Evolutionary conservation across 2,329 filamentous ascomycete species (phyloP).

Genomic region (Hymenotorrendiella dingleyae): DNA sequence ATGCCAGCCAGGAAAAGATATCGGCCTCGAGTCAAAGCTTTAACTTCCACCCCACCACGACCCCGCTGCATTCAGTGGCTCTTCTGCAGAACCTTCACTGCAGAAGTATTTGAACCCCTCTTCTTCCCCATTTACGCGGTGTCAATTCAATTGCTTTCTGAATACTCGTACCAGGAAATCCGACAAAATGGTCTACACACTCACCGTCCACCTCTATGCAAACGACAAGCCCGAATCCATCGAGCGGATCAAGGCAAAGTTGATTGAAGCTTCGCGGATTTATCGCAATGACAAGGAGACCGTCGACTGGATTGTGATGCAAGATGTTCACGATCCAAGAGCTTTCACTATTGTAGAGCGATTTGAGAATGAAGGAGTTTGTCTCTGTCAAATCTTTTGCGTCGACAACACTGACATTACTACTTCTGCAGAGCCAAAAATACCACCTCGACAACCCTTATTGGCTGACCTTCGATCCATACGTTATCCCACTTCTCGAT

Average conservation of each 20-base stretch:
- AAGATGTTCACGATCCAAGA: slow-evolving; percentile 60
- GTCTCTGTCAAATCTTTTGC: neutral
- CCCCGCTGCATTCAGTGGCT: neutral
- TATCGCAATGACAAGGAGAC: slow-evolving; percentile 70
- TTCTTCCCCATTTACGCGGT: neutral
- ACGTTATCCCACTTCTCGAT: slow-evolving; percentile 63
- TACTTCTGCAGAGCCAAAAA: slow-evolving; percentile 43
- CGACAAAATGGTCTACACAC: slow-evolving; percentile 59
- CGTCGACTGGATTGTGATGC: slow-evolving; percentile 69
- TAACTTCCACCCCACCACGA: neutral
- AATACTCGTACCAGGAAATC: too few species aligned
- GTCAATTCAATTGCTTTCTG: neutral
- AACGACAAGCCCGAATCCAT: slow-evolving; percentile 60
- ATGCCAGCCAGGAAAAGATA: neutral
- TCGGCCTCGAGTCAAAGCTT: too few species aligned
- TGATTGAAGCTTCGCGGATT: slow-evolving; percentile 67
- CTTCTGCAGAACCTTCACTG: neutral
- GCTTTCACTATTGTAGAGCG: slow-evolving; percentile 73
- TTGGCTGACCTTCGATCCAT: slow-evolving; percentile 64
- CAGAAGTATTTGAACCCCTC: neutral
- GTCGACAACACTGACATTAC: neutral
- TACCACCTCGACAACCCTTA: slow-evolving; percentile 49
- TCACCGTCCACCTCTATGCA: slow-evolving; percentile 64
- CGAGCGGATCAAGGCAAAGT: slow-evolving; percentile 63
- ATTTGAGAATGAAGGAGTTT: slow-evolving; percentile 57